Conservation (phyloP, 2,329 filamentous ascomycete species). For the Fusarium compactum region DNA sequence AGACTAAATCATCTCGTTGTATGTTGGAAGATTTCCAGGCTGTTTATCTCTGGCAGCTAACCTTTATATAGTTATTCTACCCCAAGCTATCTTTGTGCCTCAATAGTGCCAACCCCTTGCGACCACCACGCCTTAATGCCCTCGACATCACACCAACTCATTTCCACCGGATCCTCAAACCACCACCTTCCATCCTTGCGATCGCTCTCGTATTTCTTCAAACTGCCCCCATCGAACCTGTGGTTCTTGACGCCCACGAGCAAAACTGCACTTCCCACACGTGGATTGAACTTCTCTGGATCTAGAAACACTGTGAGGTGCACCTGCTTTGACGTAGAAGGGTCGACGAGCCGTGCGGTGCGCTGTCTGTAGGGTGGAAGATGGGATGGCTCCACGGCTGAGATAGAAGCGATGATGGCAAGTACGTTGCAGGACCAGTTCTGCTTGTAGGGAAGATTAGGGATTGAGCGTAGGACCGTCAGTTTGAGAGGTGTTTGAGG, state of each 20-base stretch:
- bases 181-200: slow-evolving; percentile 59
- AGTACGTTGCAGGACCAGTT: slow-evolving; percentile 70
- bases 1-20: neutral
- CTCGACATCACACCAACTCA: slow-evolving; percentile 64
- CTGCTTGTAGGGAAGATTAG: slow-evolving; percentile 66
- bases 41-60: neutral
- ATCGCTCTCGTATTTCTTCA: slow-evolving; percentile 61
- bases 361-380: slow-evolving; percentile 64
- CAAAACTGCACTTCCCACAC: slow-evolving; percentile 62
- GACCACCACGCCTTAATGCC: slow-evolving; percentile 62
- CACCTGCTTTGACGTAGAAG: slow-evolving; percentile 64
- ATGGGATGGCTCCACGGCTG: slow-evolving; percentile 61
- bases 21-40: neutral
- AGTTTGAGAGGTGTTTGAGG: slow-evolving; percentile 62
- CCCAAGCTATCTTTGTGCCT: neutral
- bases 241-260: slow-evolving; percentile 70
- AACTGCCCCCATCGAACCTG: slow-evolving; percentile 61
- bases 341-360: slow-evolving; percentile 64
- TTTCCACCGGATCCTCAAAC: slow-evolving; percentile 60
- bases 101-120: slow-evolving; percentile 32
- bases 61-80: neutral
- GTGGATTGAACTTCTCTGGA: slow-evolving; percentile 61
- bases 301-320: slow-evolving; percentile 67
- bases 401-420: slow-evolving; percentile 62
- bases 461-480: slow-evolving; percentile 62